phyloP scores from a whole-genome alignment of 768 basidiomycete genomes.

The Boletus vinaceobasis region DNA sequence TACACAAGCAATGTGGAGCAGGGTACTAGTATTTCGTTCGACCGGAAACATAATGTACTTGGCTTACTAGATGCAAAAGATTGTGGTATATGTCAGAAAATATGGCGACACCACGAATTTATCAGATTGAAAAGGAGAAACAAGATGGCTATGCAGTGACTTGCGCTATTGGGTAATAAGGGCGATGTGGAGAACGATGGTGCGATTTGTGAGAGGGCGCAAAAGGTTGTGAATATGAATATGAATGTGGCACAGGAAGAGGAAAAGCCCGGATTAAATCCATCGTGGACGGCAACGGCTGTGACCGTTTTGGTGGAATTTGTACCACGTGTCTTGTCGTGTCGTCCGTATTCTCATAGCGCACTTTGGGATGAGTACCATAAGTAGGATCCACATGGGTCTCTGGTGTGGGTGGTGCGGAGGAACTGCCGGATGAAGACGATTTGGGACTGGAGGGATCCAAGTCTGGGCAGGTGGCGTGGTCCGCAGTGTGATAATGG shows the following conservation, averaged over 20 bases:
- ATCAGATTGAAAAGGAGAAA: neutral
- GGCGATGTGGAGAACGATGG: slow-evolving; percentile 25
- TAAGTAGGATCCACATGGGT: slow-evolving; percentile 18
- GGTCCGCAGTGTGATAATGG: slow-evolving; percentile 18
- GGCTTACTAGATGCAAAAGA: slow-evolving; percentile 5
- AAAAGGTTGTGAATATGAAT: slow-evolving; percentile 18
- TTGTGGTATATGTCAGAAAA: slow-evolving; percentile 34
- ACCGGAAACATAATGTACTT: slow-evolving; percentile 2
- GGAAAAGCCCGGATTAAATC: slow-evolving; percentile 50
- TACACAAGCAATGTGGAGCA: neutral
- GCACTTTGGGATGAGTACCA: slow-evolving; percentile 24
- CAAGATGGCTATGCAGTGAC: slow-evolving; percentile 19
- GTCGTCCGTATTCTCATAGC: slow-evolving; percentile 25
- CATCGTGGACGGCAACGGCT: slow-evolving; percentile 30
- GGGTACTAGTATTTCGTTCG: neutral
- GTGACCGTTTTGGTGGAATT: slow-evolving; percentile 21
- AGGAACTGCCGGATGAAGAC: slow-evolving; percentile 34
- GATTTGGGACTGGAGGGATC: slow-evolving; percentile 41
- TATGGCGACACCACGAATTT: slow-evolving; percentile 32
- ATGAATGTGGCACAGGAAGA: slow-evolving; percentile 36
- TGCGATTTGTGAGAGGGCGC: slow-evolving; percentile 25
- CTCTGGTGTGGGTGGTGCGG: slow-evolving; percentile 32
- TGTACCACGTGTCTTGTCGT: slow-evolving; percentile 28
- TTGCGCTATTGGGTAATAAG: slow-evolving; percentile 19
- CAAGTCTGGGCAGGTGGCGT: slow-evolving; percentile 39